Percentiles rank a stretch among this genome's conserved stretches.
These are phyloP conservation scores for Pelargonium citronellum DNA, from an alignment of 441 rosid species.

Conservation along the genomic window DNA sequence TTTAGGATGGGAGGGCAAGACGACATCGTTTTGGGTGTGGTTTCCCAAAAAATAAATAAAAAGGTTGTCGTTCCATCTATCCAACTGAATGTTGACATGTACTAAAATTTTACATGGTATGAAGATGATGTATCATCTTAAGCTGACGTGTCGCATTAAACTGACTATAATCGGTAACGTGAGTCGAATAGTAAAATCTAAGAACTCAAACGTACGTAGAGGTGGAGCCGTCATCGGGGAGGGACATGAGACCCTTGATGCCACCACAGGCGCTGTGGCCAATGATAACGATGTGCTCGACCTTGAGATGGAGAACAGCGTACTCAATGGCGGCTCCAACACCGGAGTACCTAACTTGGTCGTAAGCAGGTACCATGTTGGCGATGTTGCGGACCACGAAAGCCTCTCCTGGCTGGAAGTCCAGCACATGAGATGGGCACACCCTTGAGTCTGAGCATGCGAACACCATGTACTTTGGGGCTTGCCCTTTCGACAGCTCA, in stretches of 20 bases:
- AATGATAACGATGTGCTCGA: slow-evolving; percentile 72
- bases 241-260: slow-evolving; percentile 93
- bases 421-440: slow-evolving; percentile 82
- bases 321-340: slow-evolving; percentile 86
- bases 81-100: too few relatives aligned
- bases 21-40: too few relatives aligned
- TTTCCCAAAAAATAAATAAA: too few relatives aligned
- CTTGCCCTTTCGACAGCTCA: slow-evolving; percentile 87
- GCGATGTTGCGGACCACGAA: slow-evolving; percentile 92
- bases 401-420: slow-evolving; percentile 94
- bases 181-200: too few relatives aligned
- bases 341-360: slow-evolving; percentile 64
- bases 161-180: too few relatives aligned
- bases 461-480: slow-evolving; percentile 95
- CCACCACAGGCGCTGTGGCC: slow-evolving; percentile 98
- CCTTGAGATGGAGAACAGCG: slow-evolving; percentile 96
- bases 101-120: too few relatives aligned
- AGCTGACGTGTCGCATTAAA: too few relatives aligned
- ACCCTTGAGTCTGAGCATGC: slow-evolving; percentile 97
- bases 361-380: slow-evolving; percentile 82
- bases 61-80: too few relatives aligned
- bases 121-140: too few relatives aligned
- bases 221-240: slow-evolving; percentile 64
- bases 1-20: too few relatives aligned
- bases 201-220: slow-evolving; percentile 47